Evolutionary conservation across 2,329 filamentous ascomycete genomes (phyloP).

Genomic region (Phyllosticta citrichinensis): DNA sequence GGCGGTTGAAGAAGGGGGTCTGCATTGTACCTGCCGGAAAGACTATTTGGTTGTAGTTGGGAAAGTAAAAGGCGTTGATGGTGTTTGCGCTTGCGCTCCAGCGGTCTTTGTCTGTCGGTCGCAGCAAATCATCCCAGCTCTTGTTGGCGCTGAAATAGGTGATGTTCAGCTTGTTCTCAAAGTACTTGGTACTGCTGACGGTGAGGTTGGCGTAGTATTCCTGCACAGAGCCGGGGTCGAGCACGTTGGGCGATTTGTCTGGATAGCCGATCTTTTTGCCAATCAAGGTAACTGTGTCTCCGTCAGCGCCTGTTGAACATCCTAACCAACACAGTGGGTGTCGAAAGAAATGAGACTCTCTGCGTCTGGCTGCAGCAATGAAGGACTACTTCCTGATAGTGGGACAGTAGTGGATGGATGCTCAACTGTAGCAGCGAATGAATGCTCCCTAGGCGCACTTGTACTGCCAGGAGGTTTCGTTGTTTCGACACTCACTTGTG

Average conservation of each 20-base stretch:
- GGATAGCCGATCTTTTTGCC: constrained; percentile 60
- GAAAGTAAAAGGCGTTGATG: constrained; percentile 55
- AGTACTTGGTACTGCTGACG: constrained; percentile 43
- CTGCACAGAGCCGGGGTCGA: constrained; percentile 45
- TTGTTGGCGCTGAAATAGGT: constrained; percentile 38
- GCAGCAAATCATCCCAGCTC: constrained; percentile 49
- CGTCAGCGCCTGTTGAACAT: background rate
- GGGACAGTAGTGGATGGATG: too few relatives aligned
- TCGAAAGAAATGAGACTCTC: too few relatives aligned
- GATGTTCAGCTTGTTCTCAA: constrained; percentile 47
- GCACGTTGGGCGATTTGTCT: constrained; percentile 50
- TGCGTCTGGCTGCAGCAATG: too few relatives aligned
- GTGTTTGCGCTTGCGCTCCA: constrained; percentile 53
- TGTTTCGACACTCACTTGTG: too few relatives aligned
- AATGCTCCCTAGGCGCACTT: too few relatives aligned
- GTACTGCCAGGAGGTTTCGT: too few relatives aligned
- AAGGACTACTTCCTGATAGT: too few relatives aligned
- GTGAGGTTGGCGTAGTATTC: constrained; percentile 47
- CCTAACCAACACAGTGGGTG: too few relatives aligned
- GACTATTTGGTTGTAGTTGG: constrained; percentile 55
- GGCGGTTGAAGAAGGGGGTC: constrained; percentile 53
- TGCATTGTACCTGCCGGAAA: constrained; percentile 64
- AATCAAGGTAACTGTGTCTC: constrained; percentile 48
- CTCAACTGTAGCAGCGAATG: too few relatives aligned
- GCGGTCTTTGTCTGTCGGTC: constrained; percentile 49